Evolutionary conservation across 192 early-diverging fungal genomes (phyloP).

Genomic region (Umbelopsis isabellina): DNA sequence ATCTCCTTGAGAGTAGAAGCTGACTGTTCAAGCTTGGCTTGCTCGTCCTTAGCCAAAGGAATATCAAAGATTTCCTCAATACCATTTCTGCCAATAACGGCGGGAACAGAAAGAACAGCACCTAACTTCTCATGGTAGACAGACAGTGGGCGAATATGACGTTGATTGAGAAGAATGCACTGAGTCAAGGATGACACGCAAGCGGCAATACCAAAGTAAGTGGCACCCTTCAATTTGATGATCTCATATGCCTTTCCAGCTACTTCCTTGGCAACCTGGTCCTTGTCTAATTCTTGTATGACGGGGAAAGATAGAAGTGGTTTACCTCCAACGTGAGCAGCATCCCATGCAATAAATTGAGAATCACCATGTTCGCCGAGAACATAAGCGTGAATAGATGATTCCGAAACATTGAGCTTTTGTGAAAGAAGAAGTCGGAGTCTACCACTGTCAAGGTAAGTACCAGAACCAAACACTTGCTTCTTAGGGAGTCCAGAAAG

Average conservation of each 20-base stretch:
- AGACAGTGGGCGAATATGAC: slow-evolving; percentile 70
- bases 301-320: slow-evolving; percentile 67
- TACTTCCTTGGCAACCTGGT: slow-evolving; percentile 60
- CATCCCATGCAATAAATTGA: slow-evolving; percentile 83
- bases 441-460: slow-evolving; percentile 77
- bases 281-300: slow-evolving; percentile 59
- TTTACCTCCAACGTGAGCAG: slow-evolving; percentile 71
- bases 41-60: slow-evolving; percentile 62
- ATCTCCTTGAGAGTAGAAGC: slow-evolving; percentile 57
- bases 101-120: slow-evolving; percentile 75
- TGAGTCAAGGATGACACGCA: slow-evolving; percentile 72
- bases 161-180: slow-evolving; percentile 69
- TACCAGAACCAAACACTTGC: slow-evolving; percentile 89
- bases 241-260: slow-evolving; percentile 80
- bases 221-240: slow-evolving; percentile 85
- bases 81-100: slow-evolving; percentile 74
- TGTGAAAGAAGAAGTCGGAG: slow-evolving; percentile 64
- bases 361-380: slow-evolving; percentile 89
- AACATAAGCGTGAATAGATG: slow-evolving; percentile 77
- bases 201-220: slow-evolving; percentile 85
- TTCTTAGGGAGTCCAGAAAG: slow-evolving; percentile 72
- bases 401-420: slow-evolving; percentile 36
- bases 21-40: slow-evolving; percentile 56
- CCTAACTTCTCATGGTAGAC: slow-evolving; percentile 65
- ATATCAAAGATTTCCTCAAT: slow-evolving; percentile 74